A percentile compares a stretch with the other conserved stretches of the same genome.
Conservation (phyloP, 345 rosid species). For the Chamaenerion angustifolium region DNA sequence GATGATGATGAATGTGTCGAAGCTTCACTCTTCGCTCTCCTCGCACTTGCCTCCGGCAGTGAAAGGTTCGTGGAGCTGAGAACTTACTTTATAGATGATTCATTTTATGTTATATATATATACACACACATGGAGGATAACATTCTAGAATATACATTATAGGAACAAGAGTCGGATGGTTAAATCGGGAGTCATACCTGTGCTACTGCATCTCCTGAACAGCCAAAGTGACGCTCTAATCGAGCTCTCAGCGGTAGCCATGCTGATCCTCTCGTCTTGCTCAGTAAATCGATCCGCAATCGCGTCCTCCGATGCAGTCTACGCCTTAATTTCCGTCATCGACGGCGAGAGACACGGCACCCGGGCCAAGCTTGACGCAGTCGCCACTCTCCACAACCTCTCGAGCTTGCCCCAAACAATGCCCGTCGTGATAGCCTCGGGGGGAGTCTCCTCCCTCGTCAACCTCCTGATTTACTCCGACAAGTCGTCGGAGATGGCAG, state of each 20-base stretch:
- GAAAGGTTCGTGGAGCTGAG: constrained; percentile 36
- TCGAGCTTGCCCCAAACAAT: constrained; percentile 43
- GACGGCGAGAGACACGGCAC: constrained; percentile 1
- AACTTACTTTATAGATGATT: background rate
- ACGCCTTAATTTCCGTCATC: constrained; percentile 27
- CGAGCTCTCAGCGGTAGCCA: constrained; percentile 44
- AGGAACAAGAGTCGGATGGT: constrained; percentile 69
- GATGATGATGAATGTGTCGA: constrained; percentile 42
- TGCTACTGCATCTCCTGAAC: constrained; percentile 41
- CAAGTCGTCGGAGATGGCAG: constrained; percentile 33
- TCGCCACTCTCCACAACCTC: constrained; percentile 69
- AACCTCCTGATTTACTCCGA: constrained; percentile 24
- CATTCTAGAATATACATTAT: constrained; percentile 1
- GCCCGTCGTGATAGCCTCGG: constrained; percentile 39
- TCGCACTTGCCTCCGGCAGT: constrained; percentile 76
- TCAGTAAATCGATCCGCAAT: constrained; percentile 45
- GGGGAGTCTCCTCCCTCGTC: constrained; percentile 34
- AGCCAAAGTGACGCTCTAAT: constrained; percentile 21
- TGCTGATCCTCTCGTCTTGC: constrained; percentile 64
- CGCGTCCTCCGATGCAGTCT: constrained; percentile 42
- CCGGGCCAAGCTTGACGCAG: constrained; percentile 44
- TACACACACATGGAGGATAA: background rate
- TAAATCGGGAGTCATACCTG: constrained; percentile 47
- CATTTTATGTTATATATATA: background rate
- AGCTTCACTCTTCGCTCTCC: constrained; percentile 60